Percentiles rank a stretch among this genome's conserved stretches.
These are phyloP conservation scores for Aspergillus pseudoglaucus DNA, from an alignment of 2,329 filamentous ascomycete species.

Conservation along the genomic window DNA sequence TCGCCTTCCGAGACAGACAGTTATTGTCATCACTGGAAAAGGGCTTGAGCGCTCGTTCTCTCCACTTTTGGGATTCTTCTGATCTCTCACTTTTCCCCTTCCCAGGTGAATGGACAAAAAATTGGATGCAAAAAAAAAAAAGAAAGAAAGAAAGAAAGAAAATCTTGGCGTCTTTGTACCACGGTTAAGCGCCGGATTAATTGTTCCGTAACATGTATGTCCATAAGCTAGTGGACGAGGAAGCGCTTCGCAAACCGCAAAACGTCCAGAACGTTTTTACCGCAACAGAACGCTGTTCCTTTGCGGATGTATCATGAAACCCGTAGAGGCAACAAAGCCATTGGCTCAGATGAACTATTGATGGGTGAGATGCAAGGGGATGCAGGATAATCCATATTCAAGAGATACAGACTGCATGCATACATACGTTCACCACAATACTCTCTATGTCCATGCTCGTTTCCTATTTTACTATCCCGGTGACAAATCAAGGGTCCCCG, in stretches of 20 bases:
- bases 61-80: not conserved
- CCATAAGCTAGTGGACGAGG: constrained; percentile 3
- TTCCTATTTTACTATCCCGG: constrained; percentile 11
- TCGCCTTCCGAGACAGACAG: not conserved
- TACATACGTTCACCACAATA: not conserved
- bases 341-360: constrained; percentile 26
- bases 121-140: too few species aligned
- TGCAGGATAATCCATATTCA: constrained; percentile 9
- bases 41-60: not conserved
- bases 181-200: constrained; percentile 9
- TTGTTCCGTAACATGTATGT: constrained; percentile 8
- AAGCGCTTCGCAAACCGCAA: not conserved
- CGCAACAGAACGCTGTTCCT: not conserved
- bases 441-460: not conserved
- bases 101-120: too few species aligned
- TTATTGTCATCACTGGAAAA: not conserved
- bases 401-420: not conserved
- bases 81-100: not conserved
- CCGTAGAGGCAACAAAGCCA: constrained; percentile 6
- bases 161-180: too few species aligned
- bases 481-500: constrained; percentile 31
- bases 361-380: constrained; percentile 30
- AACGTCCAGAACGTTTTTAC: constrained; percentile 4
- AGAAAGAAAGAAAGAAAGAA: too few species aligned
- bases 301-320: not conserved